Conservation (phyloP, 441 rosid genomes). For the Aquilaria agallochum region DNA sequence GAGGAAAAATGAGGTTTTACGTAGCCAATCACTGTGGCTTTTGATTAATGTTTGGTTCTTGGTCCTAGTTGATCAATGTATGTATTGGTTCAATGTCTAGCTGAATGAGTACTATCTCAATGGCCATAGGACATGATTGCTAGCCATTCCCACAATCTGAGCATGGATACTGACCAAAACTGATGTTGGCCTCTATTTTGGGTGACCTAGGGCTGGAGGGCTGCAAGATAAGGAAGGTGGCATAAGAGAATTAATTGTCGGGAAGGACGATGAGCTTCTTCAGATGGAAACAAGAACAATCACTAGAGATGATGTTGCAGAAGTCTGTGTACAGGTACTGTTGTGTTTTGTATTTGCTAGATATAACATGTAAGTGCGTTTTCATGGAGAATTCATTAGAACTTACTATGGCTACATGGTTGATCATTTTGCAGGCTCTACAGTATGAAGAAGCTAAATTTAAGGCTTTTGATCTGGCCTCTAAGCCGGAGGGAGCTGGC, state of each 20-base stretch:
- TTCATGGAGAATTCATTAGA: too few species aligned
- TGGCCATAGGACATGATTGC: too few species aligned
- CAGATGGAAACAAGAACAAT: conserved; percentile 74
- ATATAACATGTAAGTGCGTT: too few species aligned
- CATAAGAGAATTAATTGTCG: conserved; percentile 67
- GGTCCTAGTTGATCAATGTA: too few species aligned
- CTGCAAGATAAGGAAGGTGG: conserved; percentile 91
- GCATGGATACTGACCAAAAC: background rate
- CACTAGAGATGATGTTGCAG: conserved; percentile 85
- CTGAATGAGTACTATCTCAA: too few species aligned
- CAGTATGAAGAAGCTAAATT: conserved; percentile 70
- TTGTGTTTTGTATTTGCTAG: background rate
- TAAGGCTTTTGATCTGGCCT: conserved; percentile 92
- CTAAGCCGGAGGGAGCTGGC: conserved; percentile 80
- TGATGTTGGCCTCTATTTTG: conserved; percentile 10
- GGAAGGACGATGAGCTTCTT: conserved; percentile 95
- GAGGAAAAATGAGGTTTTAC: too few species aligned
- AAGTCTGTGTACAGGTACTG: conserved; percentile 89
- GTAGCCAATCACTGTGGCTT: too few species aligned
- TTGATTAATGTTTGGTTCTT: too few species aligned
- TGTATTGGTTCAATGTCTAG: background rate
- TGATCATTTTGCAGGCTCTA: conserved; percentile 50
- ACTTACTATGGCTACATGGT: too few species aligned
- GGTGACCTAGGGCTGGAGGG: conserved; percentile 85
- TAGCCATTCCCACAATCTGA: background rate